Conservation (phyloP, 2,329 filamentous ascomycete genomes). For the Ilyonectria destructans region DNA sequence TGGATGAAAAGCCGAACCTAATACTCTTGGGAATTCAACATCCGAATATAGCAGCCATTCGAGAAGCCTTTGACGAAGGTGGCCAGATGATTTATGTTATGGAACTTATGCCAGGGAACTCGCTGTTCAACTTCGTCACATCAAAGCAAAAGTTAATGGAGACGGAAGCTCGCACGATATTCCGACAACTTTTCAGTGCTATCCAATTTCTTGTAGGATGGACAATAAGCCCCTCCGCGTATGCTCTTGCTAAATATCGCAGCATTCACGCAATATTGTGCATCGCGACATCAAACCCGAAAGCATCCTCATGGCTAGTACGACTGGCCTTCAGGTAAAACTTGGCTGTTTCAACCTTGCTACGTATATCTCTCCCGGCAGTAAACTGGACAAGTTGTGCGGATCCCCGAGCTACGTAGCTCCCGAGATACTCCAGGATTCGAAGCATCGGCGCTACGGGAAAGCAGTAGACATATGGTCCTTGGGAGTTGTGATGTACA, state of each 20-base stretch:
- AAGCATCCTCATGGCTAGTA: not conserved
- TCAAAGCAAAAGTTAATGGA: not conserved
- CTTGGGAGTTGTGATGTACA: conserved; percentile 88
- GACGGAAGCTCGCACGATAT: not conserved
- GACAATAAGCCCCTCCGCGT: not conserved
- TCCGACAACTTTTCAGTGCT: not conserved
- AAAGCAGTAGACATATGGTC: conserved; percentile 90
- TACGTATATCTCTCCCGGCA: not conserved
- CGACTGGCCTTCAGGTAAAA: not conserved
- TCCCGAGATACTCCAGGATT: conserved; percentile 84
- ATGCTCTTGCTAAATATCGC: not conserved
- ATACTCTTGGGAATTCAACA: not conserved
- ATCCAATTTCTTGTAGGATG: not conserved
- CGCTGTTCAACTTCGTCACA: not conserved
- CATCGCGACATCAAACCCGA: not conserved
- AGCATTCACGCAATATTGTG: conserved; percentile 1
- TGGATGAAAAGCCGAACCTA: not conserved
- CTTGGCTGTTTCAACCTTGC: not conserved
- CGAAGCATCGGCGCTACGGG: conserved; percentile 78
- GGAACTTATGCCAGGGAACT: not conserved
- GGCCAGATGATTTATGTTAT: not conserved
- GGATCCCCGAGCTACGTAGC: conserved; percentile 70
- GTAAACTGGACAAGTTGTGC: not conserved
- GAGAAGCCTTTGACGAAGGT: not conserved
- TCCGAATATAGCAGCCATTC: not conserved